phyloP scores from a whole-genome alignment of 495 filamentous ascomycete genomes.

The Penicillium cataractarum region DNA sequence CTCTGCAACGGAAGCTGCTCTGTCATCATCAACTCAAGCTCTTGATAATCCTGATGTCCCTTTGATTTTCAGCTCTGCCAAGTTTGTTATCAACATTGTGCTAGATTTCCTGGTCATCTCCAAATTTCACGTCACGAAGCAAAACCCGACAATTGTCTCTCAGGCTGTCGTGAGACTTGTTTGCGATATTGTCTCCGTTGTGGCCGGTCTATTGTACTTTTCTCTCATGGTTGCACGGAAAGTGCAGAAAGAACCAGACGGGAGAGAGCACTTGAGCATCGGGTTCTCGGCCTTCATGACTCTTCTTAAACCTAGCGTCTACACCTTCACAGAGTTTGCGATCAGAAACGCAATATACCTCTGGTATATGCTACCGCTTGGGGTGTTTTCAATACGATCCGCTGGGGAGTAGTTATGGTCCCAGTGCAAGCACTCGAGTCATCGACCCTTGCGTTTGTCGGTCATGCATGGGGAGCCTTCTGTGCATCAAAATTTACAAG shows the following conservation, averaged over 20 bases:
- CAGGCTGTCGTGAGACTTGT: conserved; percentile 67
- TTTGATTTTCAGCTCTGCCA: conserved; percentile 65
- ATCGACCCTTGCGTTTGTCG: conserved; percentile 65
- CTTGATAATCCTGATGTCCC: conserved; percentile 76
- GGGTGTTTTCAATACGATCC: conserved; percentile 76
- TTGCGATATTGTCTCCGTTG: conserved; percentile 61
- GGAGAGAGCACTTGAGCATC: background rate
- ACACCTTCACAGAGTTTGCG: conserved; percentile 66
- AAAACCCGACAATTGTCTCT: conserved; percentile 59
- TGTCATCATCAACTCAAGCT: conserved; percentile 63
- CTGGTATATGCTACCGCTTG: conserved; percentile 77
- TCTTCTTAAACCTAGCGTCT: conserved; percentile 56
- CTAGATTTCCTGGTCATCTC: conserved; percentile 73
- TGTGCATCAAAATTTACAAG: conserved; percentile 41
- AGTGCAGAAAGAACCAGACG: conserved; percentile 8
- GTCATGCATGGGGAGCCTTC: conserved; percentile 70
- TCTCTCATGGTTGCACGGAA: conserved; percentile 42
- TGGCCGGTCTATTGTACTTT: conserved; percentile 64
- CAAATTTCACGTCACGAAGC: conserved; percentile 61
- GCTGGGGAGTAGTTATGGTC: conserved; percentile 81
- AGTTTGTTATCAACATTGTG: conserved; percentile 68
- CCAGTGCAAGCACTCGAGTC: conserved; percentile 70
- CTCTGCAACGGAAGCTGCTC: conserved; percentile 65
- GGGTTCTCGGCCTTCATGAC: conserved; percentile 49
- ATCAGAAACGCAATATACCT: conserved; percentile 72